Conservation (phyloP, 1,139 yeast species). For the Taphrina wiesneri region DNA sequence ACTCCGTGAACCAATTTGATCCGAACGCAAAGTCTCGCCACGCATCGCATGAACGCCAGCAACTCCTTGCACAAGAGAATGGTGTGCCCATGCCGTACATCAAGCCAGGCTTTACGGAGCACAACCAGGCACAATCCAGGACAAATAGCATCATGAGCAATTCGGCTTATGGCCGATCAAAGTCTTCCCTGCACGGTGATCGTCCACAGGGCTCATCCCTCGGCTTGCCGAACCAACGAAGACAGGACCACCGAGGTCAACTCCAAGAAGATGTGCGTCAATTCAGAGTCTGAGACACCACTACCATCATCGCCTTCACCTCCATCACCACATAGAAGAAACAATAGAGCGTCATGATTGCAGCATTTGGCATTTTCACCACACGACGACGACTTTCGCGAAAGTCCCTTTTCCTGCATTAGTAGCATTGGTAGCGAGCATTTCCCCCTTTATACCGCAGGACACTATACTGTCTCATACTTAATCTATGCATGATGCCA, state of each 20-base stretch:
- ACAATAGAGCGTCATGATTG: no score
- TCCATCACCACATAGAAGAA: no score
- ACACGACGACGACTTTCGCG: neutral
- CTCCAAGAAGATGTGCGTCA: slow-evolving; percentile 9
- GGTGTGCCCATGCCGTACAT: slow-evolving; percentile 18
- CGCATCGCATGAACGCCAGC: slow-evolving; percentile 2
- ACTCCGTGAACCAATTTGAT: neutral
- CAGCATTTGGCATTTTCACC: neutral
- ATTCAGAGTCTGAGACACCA: neutral
- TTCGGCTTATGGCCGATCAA: slow-evolving; percentile 1
- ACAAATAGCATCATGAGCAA: neutral
- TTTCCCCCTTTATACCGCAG: neutral
- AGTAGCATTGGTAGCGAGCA: neutral
- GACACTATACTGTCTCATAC: no score
- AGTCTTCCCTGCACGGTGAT: slow-evolving; percentile 12
- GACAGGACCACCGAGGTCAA: slow-evolving; percentile 7
- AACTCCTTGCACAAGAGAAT: slow-evolving; percentile 15
- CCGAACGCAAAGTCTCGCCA: neutral
- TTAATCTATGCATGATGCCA: no score
- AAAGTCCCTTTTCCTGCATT: neutral
- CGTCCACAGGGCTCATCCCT: neutral
- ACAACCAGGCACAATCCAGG: neutral
- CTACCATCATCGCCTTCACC: no score
- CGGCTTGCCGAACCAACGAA: neutral
- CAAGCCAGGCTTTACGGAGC: neutral